Base-by-base conservation (phyloP, 208 protist genomes). In the Lotmaria passim region DNA sequence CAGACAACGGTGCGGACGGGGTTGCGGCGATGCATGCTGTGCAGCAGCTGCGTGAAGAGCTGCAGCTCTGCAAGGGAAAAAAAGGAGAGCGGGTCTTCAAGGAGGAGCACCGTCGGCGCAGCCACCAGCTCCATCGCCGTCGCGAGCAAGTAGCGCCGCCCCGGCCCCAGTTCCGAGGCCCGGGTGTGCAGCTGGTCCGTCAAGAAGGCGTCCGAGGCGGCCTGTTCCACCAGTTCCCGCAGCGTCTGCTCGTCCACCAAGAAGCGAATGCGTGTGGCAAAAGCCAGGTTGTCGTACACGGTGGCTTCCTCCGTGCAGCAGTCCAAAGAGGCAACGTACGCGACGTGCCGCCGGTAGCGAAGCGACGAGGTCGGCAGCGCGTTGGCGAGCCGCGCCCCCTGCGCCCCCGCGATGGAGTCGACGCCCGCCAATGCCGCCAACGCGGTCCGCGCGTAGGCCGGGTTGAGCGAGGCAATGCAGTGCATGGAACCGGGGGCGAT, bases 181-280 rank as follows among this genome's bases (percentile, higher is more conserved):
- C 38, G 38, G 4, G 26, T 39, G 43, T 67, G 34, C 47, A 69
- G 44, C 34, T 66, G 43, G 28, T 79, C 46, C 72, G 74, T 43
- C 85, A 90, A 53, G 83, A 96, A 38, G 79, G 72, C 76, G 69
- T 89, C 71, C 78, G 79, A 68, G 77, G 82, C 63, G 86, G 79
- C 69, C 81, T 82, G 24, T 65, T 79, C 61, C 85, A 93, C 17
- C 87, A 86, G 44, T 81, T 82, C 52, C 70, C 83, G 44, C 87
- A 69, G 36, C 85, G 86, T 48, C 44, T 55, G n/a, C 75, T 69
- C 63, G 86, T 85, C 65, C 73, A 74, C 61, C 55, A 73, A 15
- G 70, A 82, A 79, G 77, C 83, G 39, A 24, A 70, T 24, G 77
- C 83, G 17, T 64, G 66, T 41, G 79, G 52, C 28, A 88, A 58